Percentiles rank a stretch among this genome's conserved stretches.
phyloP scores from a whole-genome alignment of 108 stramenopile genomes.

The Cyclostephanos invisitatus region DNA sequence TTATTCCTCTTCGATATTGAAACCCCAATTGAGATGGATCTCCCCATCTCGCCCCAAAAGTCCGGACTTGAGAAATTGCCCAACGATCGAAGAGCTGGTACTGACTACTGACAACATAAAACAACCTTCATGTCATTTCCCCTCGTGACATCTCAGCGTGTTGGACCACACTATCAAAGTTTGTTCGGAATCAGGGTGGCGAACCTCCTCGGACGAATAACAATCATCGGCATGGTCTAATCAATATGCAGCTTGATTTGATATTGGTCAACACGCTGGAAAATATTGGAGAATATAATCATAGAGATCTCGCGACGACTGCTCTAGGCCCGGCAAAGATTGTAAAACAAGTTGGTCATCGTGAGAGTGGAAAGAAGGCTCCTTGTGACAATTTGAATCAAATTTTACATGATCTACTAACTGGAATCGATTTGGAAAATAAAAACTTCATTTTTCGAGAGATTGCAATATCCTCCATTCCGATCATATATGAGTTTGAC shows the following conservation, averaged over 20 bases:
- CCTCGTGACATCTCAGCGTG: not conserved
- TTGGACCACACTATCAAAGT: not conserved
- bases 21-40: too few species aligned
- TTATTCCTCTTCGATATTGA: too few species aligned
- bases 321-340: not conserved
- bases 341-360: not conserved
- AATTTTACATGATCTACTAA: conserved; percentile 1
- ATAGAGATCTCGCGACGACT: not conserved
- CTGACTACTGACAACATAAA: not conserved
- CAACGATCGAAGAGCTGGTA: not conserved
- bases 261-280: not conserved
- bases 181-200: not conserved
- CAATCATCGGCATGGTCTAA: not conserved
- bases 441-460: not conserved
- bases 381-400: not conserved
- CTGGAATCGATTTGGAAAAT: not conserved
- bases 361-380: not conserved
- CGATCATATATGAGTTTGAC: conserved; percentile 3
- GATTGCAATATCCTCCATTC: not conserved
- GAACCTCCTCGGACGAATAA: too few species aligned
- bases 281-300: not conserved
- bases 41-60: not conserved
- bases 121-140: not conserved
- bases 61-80: not conserved
- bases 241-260: not conserved